Base-by-base conservation (phyloP, 2,329 filamentous ascomycete species). In the Talaromyces sp. region DNA sequence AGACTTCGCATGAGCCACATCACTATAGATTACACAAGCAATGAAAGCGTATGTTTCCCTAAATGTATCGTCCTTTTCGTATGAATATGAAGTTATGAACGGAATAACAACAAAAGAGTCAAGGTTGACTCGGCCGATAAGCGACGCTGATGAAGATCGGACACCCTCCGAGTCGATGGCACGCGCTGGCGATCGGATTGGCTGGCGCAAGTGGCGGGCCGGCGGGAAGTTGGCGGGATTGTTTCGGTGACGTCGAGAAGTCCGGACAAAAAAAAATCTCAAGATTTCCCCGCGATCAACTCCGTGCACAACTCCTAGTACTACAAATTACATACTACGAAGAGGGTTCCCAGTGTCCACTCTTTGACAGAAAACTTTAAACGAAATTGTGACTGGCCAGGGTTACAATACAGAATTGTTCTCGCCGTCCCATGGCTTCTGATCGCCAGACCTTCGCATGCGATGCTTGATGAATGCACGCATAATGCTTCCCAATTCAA, bases 1-100 rank as follows among this genome's bases (percentile, higher is more conserved):
- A 48, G 76, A 78, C 70, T 70, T 76, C 68, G 75, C 72, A 63
- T 77, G 43, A 60, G 31, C 48, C 9, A 14, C 33, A 56, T 33
- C n/a, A 33, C 9, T 22, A 37, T 56, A 56, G n/a, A 56, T 22
- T 22, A 39, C 27, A 37, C 31, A 56, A 37, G 31, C 31, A 37
- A 56, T 56, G 19, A 56, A 14, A 35, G 31, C n/a, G 50, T 35
- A 54, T 54, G 50, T 39, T 14, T 56, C 37, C 52, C 52, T 37
- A 56, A 37, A 56, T 19, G 50, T 54, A 35, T 35, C 31, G 14
- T 50, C 7, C 47, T 50, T 5, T 19, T 35, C 27, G 7, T 5
- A 31, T 31, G 27, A 6, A 31, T 31, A 31, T 31, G 7, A 31
- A 31, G 14, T 50, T 8, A 37, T 56, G 19, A 37, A 37, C 33